Evolutionary conservation across 805 yeast species (phyloP).

Genomic region (Yamadazyma takamatsuzukensis): DNA sequence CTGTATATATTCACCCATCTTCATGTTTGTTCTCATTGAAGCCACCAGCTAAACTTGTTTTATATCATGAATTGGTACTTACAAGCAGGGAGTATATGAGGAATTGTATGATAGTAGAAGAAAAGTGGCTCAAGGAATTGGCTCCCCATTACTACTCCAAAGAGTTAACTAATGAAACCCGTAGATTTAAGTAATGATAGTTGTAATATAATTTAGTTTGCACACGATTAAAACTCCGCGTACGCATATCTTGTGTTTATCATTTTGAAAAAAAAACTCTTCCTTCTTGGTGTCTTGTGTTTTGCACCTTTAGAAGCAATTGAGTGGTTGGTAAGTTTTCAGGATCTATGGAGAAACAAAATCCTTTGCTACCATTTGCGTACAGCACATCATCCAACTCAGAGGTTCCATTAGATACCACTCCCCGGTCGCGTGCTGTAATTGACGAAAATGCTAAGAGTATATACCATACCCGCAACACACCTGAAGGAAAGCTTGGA

Average conservation of each 20-base stretch:
- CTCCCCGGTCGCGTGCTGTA: constrained; percentile 37
- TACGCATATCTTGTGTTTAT: too few species aligned
- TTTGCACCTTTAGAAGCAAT: constrained; percentile 2
- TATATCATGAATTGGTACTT: constrained; percentile 79
- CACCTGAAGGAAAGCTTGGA: too few species aligned
- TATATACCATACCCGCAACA: constrained; percentile 40
- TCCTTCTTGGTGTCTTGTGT: too few species aligned
- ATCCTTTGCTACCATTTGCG: constrained; percentile 49
- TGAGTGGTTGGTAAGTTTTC: neutral
- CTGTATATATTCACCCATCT: constrained; percentile 84
- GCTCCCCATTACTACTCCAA: constrained; percentile 59
- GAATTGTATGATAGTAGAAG: constrained; percentile 69
- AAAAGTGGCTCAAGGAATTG: constrained; percentile 66
- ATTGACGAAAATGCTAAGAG: constrained; percentile 45
- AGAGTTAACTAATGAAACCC: constrained; percentile 17
- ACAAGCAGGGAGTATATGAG: constrained; percentile 90
- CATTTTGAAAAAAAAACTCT: too few species aligned
- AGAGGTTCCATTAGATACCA: constrained; percentile 31
- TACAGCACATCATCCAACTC: constrained; percentile 32
- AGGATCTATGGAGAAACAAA: constrained; percentile 25
- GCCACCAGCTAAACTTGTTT: constrained; percentile 70
- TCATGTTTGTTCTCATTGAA: constrained; percentile 60
- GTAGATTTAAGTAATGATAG: neutral
- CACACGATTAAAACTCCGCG: too few species aligned
- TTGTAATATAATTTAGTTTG: neutral